phyloP scores from a whole-genome alignment of 2,329 filamentous ascomycete species.

The Fusarium sp. region DNA sequence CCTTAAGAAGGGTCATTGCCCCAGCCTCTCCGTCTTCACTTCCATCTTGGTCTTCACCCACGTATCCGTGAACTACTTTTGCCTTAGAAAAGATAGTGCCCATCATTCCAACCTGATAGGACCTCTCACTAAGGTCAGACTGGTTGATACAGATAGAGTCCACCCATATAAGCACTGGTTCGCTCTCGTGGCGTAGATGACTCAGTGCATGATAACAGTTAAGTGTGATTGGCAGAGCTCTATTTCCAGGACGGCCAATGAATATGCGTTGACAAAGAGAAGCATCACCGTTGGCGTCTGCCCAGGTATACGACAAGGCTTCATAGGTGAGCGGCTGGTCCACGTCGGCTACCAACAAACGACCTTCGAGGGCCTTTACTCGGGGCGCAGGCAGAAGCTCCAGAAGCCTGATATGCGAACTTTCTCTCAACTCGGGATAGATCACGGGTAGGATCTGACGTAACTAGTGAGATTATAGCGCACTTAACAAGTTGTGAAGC shows the following conservation, averaged over 20 bases:
- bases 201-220: conserved; percentile 22
- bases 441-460: conserved; percentile 9
- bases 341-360: conserved; percentile 5
- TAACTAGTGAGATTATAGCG: neutral
- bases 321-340: conserved; percentile 3
- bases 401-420: conserved; percentile 15
- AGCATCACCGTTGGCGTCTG: conserved; percentile 6
- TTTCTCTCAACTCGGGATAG: conserved; percentile 1
- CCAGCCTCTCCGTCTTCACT: neutral
- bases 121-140: conserved; percentile 15
- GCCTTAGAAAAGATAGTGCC: conserved; percentile 17
- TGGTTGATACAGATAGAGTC: conserved; percentile 31
- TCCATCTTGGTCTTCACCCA: conserved; percentile 9
- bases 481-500: neutral
- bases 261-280: conserved; percentile 26
- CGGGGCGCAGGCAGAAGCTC: conserved; percentile 6
- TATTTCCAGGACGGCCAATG: conserved; percentile 7
- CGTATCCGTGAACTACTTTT: conserved; percentile 11
- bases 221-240: conserved; percentile 20
- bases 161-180: conserved; percentile 14
- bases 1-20: neutral
- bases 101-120: conserved; percentile 26
- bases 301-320: conserved; percentile 31
- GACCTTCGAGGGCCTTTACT: conserved; percentile 10
- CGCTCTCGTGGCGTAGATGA: neutral